Evolutionary conservation across 441 rosid genomes (phyloP), one percentile per base, ranked within the genome.

Genomic region (Flueggea neowawraea): DNA sequence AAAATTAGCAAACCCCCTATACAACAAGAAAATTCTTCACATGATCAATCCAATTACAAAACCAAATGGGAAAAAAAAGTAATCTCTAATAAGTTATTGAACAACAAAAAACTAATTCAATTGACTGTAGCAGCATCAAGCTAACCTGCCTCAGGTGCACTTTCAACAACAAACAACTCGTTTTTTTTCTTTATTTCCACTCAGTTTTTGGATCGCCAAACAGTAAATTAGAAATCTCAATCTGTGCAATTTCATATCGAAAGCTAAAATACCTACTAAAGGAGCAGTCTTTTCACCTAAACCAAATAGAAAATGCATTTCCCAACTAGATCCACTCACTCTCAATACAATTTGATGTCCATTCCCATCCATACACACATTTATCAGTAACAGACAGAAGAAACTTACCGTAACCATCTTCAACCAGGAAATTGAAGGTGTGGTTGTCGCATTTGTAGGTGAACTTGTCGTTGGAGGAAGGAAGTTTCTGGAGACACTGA

Each of bases 361-460:
- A n/a, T 22, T 22, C 28, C 28, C 28, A 22, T 22, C 28, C 28
- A 22, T 22, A 22, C 28, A 22, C 28, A 22, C 28, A 22, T n/a
- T n/a, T n/a, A n/a, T n/a, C n/a, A n/a, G n/a, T n/a, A n/a, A n/a
- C n/a, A n/a, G n/a, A n/a, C n/a, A n/a, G n/a, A n/a, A n/a, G n/a
- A n/a, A n/a, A n/a, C 54, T 64, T 75, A 89, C 97, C 89, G 54
- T 77, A 91, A 63, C 97, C 97, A 57, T 91, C 91, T 69, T 87
- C 92, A 45, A 91, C 87, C 49, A 91, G 92, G 78, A 89, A 91
- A 64, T 91, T 91, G 71, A 91, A 89, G 67, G 87, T 85, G 69
- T 91, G 97, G 72, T 82, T 87, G 79, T 91, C 95, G 60, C 96
- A 91, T 61, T 82, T 89, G 88, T 91, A 89, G 54, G 97, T 83